Percentiles rank a stretch among this genome's conserved stretches.
phyloP scores from a whole-genome alignment of 1,139 yeast genomes.

The Protomyces arabidopsidicola region DNA sequence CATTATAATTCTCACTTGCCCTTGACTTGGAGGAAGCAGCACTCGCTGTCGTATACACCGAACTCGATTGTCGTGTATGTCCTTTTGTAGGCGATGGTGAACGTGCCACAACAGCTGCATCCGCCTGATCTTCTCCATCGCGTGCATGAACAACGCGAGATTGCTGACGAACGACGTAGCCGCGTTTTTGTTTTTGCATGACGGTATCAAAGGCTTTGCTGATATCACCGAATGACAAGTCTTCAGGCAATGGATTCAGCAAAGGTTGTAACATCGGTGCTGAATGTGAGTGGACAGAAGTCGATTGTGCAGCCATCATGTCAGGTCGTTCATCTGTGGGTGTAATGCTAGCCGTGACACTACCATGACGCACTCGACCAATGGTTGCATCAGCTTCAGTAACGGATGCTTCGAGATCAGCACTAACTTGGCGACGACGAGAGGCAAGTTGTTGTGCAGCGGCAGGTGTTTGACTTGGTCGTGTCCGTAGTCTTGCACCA shows the following conservation, averaged over 20 bases:
- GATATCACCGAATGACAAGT: constrained; percentile 23
- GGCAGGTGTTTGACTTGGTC: constrained; percentile 27
- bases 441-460: constrained; percentile 20
- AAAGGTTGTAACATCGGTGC: constrained; percentile 11
- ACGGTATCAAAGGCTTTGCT: constrained; percentile 22
- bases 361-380: background rate
- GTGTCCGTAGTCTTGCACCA: constrained; percentile 7
- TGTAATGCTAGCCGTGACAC: constrained; percentile 2
- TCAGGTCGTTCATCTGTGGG: background rate
- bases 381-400: background rate
- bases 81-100: constrained; percentile 3
- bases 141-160: constrained; percentile 29
- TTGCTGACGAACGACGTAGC: constrained; percentile 28
- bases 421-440: constrained; percentile 22
- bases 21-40: background rate
- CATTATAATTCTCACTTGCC: constrained; percentile 6
- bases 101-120: background rate
- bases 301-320: background rate
- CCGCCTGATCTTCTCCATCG: background rate
- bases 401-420: background rate
- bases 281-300: background rate
- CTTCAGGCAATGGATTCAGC: constrained; percentile 11
- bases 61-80: constrained; percentile 23
- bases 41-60: constrained; percentile 16
- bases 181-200: constrained; percentile 26